These are phyloP conservation scores for Chlorella sp. DNA, from an alignment of 139 green algal genomes.

Conservation along the genomic window DNA sequence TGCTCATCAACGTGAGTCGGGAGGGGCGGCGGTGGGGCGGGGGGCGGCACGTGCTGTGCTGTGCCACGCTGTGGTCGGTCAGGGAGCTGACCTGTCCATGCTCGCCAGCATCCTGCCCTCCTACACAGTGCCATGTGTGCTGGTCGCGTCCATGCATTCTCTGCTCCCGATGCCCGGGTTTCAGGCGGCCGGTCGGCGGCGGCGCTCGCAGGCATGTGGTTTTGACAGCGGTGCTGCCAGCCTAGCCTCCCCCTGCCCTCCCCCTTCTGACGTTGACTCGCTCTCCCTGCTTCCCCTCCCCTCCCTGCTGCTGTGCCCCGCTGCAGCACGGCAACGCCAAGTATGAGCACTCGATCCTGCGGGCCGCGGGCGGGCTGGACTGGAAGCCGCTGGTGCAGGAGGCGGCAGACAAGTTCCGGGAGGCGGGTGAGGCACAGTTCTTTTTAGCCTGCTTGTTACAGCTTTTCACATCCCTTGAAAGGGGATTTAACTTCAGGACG, in stretches of 20 bases:
- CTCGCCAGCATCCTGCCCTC: too few species aligned
- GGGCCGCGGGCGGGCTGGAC: slow-evolving; percentile 44
- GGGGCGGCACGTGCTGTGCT: background rate
- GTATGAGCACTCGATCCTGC: slow-evolving; percentile 54
- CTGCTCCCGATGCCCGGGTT: background rate
- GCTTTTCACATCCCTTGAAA: too few species aligned
- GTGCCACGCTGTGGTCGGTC: too few species aligned
- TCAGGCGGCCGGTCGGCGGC: too few species aligned
- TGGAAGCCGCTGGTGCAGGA: slow-evolving; percentile 54
- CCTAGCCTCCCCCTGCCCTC: background rate
- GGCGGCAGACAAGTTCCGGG: slow-evolving; percentile 52
- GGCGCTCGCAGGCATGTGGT: too few species aligned
- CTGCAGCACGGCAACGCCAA: slow-evolving; percentile 46
- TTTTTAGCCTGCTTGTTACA: too few species aligned
- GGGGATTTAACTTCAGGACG: too few species aligned
- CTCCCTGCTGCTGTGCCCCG: background rate
- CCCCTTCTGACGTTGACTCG: background rate
- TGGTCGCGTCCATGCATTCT: too few species aligned
- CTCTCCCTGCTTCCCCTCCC: background rate
- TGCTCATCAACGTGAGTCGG: slow-evolving; percentile 47
- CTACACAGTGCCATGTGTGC: too few species aligned
- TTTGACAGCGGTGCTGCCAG: background rate
- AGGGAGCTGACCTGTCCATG: too few species aligned
- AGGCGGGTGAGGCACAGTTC: slow-evolving; percentile 53
- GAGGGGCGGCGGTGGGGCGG: background rate